Conservation (phyloP, 805 yeast species). For the Jamesozyma rosinii region DNA sequence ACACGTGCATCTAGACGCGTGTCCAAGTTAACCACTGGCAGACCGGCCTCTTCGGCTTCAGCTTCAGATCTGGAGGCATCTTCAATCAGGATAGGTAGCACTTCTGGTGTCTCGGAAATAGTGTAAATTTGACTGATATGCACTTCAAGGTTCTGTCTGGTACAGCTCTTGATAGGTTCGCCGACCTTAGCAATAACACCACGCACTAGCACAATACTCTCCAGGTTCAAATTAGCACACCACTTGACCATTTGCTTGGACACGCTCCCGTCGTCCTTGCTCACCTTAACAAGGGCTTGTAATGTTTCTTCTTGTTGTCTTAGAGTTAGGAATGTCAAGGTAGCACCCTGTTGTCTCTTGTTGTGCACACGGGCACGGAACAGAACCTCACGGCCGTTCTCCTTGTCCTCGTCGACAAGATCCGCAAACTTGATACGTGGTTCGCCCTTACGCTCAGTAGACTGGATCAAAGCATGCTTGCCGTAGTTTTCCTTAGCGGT, state of each 20-base stretch:
- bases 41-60: conserved; percentile 82
- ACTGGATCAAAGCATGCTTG: conserved; percentile 76
- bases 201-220: conserved; percentile 82
- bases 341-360: conserved; percentile 91
- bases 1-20: conserved; percentile 93
- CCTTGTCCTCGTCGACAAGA: conserved; percentile 30
- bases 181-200: conserved; percentile 79
- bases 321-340: conserved; percentile 79
- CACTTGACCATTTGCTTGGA: conserved; percentile 96
- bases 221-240: conserved; percentile 78
- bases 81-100: conserved; percentile 88
- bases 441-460: conserved; percentile 56
- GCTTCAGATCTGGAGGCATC: conserved; percentile 94
- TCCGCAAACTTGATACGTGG: conserved; percentile 50
- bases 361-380: conserved; percentile 93
- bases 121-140: conserved; percentile 63
- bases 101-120: conserved; percentile 81
- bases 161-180: conserved; percentile 81
- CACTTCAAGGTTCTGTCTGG: conserved; percentile 85
- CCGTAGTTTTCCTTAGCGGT: conserved; percentile 86
- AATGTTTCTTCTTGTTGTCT: conserved; percentile 81
- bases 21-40: conserved; percentile 92
- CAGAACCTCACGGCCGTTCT: conserved; percentile 67
- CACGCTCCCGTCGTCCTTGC: conserved; percentile 55
- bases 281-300: conserved; percentile 77